A percentile compares a stretch with the other conserved stretches of the same genome.
Evolutionary conservation across 352 stramenopile genomes (phyloP).

Genomic region (Pythium chondricola): DNA sequence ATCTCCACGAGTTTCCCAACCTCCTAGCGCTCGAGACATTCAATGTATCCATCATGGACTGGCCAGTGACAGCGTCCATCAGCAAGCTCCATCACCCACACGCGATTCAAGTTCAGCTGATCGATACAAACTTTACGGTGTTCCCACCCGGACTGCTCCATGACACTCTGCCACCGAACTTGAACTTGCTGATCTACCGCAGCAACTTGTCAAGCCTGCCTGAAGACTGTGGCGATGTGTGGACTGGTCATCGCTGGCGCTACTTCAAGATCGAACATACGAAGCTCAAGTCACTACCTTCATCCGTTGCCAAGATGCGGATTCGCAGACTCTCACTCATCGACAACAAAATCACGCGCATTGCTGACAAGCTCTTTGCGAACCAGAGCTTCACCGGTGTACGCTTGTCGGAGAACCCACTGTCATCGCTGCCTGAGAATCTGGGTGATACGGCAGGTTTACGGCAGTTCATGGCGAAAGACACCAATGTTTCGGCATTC

Average conservation of each 20-base stretch:
- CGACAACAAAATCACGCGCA: background rate
- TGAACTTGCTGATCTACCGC: background rate
- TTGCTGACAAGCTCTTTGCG: background rate
- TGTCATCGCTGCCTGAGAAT: background rate
- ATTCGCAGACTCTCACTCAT: background rate
- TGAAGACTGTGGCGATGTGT: background rate
- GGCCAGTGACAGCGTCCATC: background rate
- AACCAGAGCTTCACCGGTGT: background rate
- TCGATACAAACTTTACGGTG: background rate
- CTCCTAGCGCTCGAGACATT: slow-evolving; percentile 4
- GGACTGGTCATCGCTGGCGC: background rate
- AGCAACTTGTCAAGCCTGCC: background rate
- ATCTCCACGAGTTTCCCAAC: slow-evolving; percentile 3
- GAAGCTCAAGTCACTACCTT: background rate
- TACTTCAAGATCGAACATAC: background rate
- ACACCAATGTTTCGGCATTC: slow-evolving; percentile 1
- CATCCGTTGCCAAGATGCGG: background rate
- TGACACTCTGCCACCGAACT: background rate
- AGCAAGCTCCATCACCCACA: background rate
- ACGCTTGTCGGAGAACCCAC: slow-evolving; percentile 4
- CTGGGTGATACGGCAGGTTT: background rate
- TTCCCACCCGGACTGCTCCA: background rate
- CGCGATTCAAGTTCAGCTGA: background rate
- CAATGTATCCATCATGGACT: slow-evolving; percentile 8
- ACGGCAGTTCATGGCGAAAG: background rate